Percentiles rank a stretch among this genome's conserved stretches.
Evolutionary conservation across 1,284 basidiomycete species (phyloP).

Genomic region (Malassezia sympodialis): DNA sequence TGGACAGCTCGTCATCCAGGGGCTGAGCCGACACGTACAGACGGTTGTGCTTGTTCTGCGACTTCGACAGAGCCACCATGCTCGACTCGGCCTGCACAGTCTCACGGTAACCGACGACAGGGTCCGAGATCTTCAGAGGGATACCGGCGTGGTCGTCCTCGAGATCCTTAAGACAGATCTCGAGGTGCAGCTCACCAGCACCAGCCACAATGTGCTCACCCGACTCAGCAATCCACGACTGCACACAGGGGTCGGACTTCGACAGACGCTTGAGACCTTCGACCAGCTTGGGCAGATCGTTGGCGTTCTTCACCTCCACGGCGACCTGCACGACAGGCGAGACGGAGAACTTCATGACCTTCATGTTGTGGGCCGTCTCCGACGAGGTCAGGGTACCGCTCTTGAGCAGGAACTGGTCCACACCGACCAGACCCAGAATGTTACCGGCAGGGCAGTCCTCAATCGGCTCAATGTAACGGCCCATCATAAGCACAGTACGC

Average conservation of each 20-base stretch:
- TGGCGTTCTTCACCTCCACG: conserved; percentile 99
- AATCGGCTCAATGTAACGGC: conserved; percentile 94
- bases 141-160: conserved; percentile 99
- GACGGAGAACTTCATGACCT: conserved; percentile 84
- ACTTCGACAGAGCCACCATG: conserved; percentile 95
- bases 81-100: conserved; percentile 92
- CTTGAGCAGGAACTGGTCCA: conserved; percentile 99
- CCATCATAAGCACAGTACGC: conserved; percentile 99
- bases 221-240: conserved; percentile 81
- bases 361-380: conserved; percentile 99
- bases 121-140: conserved; percentile 96
- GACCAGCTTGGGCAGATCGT: conserved; percentile 97
- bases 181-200: conserved; percentile 97
- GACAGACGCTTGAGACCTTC: conserved; percentile 99
- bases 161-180: conserved; percentile 99
- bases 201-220: conserved; percentile 99
- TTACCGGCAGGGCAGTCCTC: conserved; percentile 99
- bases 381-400: conserved; percentile 89
- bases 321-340: conserved; percentile 99
- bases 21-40: conserved; percentile 87
- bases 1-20: conserved; percentile 83
- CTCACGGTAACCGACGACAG: conserved; percentile 96
- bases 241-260: conserved; percentile 99
- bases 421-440: conserved; percentile 97
- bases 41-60: conserved; percentile 99